Evolutionary conservation across 176 grass and related monocot genomes (phyloP).

Genomic region (Bromus sterilis): DNA sequence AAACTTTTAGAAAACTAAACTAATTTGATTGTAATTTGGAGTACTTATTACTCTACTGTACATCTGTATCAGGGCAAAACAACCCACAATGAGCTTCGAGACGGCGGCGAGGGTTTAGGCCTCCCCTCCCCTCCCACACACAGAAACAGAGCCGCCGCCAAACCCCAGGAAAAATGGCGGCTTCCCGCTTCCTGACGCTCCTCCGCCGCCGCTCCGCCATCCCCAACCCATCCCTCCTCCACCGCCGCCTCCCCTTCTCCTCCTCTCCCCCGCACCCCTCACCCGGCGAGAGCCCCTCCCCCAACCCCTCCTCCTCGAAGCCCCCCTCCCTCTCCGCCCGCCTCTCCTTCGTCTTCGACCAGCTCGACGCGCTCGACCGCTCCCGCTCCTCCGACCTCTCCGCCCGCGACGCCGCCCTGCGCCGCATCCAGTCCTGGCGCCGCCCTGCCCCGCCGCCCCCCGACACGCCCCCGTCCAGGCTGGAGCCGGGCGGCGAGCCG

Average conservation of each 20-base stretch:
- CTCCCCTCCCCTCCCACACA: background rate
- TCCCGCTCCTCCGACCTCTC: slow-evolving; percentile 58
- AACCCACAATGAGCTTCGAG: background rate
- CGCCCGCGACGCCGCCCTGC: slow-evolving; percentile 69
- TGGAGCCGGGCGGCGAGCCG: background rate
- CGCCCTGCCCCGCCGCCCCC: slow-evolving; percentile 5
- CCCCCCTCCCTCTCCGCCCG: slow-evolving; percentile 77
- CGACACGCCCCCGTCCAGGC: background rate
- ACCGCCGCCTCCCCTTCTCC: background rate
- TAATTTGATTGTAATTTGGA: background rate
- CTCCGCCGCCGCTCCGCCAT: slow-evolving; percentile 25
- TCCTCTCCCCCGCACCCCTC: slow-evolving; percentile 8
- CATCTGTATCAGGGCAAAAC: background rate
- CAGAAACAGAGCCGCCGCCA: slow-evolving; percentile 6
- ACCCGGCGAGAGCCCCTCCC: background rate
- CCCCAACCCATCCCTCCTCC: slow-evolving; percentile 23
- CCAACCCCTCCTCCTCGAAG: slow-evolving; percentile 33
- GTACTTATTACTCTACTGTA: too few relatives aligned
- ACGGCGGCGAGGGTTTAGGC: background rate
- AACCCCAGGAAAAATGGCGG: slow-evolving; percentile 19
- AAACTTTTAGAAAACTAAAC: too few relatives aligned
- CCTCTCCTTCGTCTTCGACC: slow-evolving; percentile 94
- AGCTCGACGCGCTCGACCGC: slow-evolving; percentile 71
- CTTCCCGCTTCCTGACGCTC: background rate
- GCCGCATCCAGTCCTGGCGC: slow-evolving; percentile 83